These are phyloP conservation scores for Sarocladium brachiariae DNA, from an alignment of 2,329 filamentous ascomycete species.

Conservation along the genomic window DNA sequence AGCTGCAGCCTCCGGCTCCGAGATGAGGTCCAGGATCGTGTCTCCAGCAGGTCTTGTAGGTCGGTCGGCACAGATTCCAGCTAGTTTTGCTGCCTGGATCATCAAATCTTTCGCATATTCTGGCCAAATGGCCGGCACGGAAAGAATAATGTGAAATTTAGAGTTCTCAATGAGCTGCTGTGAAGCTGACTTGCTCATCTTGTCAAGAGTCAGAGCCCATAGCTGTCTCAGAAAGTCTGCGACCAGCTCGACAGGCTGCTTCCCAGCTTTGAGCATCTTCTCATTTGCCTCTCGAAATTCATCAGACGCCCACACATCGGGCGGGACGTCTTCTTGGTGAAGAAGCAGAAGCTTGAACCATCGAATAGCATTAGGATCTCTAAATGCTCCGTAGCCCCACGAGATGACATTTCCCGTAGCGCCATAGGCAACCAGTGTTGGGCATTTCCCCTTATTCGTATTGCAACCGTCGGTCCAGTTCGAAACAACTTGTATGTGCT, in stretches of 20 bases:
- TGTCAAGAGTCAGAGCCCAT: conserved; percentile 17
- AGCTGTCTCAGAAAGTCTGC: conserved; percentile 19
- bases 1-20: conserved; percentile 40
- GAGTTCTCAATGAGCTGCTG: not conserved
- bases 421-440: conserved; percentile 15
- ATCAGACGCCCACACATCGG: conserved; percentile 11
- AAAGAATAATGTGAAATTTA: conserved; percentile 31
- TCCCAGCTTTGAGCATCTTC: conserved; percentile 9
- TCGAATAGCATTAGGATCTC: conserved; percentile 14
- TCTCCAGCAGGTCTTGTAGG: conserved; percentile 16
- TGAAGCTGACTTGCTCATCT: not conserved
- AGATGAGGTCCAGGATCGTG: conserved; percentile 28
- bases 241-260: conserved; percentile 18
- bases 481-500: conserved; percentile 16
- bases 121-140: conserved; percentile 40
- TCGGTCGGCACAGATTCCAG: conserved; percentile 28
- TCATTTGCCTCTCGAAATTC: conserved; percentile 12
- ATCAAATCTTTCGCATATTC: conserved; percentile 30
- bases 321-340: conserved; percentile 18
- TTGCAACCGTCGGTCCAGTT: conserved; percentile 14
- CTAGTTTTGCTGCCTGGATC: conserved; percentile 24
- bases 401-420: not conserved
- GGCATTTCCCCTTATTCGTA: conserved; percentile 18
- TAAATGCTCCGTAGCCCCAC: conserved; percentile 18
- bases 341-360: conserved; percentile 29